Evolutionary conservation across 805 yeast genomes (phyloP).

Genomic region (Starmerella sirachaensis): DNA sequence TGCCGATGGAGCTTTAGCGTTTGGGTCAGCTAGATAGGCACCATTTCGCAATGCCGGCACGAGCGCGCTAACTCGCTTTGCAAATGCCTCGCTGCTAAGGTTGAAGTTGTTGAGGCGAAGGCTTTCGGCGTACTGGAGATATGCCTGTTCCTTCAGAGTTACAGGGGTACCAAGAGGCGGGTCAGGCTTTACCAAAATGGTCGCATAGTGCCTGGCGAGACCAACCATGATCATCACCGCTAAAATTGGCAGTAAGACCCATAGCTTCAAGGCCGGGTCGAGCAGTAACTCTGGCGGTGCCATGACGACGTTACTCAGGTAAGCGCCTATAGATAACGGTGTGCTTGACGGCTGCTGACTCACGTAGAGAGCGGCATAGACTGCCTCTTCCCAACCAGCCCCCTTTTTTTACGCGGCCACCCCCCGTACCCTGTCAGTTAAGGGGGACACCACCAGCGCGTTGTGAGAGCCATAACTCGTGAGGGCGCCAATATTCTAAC

Average conservation of each 20-base stretch:
- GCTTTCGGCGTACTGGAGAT: constrained; percentile 45
- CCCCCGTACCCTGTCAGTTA: too few species aligned
- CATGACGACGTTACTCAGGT: neutral
- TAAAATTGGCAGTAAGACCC: constrained; percentile 88
- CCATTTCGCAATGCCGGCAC: constrained; percentile 40
- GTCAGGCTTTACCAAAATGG: constrained; percentile 46
- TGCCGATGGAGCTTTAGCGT: constrained; percentile 38
- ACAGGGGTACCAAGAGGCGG: constrained; percentile 43
- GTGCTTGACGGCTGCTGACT: too few species aligned
- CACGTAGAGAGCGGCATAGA: too few species aligned
- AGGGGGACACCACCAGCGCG: too few species aligned
- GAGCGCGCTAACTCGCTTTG: constrained; percentile 38
- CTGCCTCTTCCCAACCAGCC: too few species aligned
- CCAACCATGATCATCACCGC: constrained; percentile 84
- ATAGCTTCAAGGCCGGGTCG: constrained; percentile 71
- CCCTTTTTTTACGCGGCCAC: too few species aligned
- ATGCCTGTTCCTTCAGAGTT: constrained; percentile 44
- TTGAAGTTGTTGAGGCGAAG: constrained; percentile 44
- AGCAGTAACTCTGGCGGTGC: constrained; percentile 39
- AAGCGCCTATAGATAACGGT: too few species aligned
- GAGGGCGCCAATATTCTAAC: too few species aligned
- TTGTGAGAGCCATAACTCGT: too few species aligned
- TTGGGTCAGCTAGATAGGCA: constrained; percentile 43
- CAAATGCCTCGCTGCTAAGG: constrained; percentile 44
- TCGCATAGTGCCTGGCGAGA: constrained; percentile 55